Conservation (phyloP, 441 rosid genomes). For the Dalechampia spathulata region DNA sequence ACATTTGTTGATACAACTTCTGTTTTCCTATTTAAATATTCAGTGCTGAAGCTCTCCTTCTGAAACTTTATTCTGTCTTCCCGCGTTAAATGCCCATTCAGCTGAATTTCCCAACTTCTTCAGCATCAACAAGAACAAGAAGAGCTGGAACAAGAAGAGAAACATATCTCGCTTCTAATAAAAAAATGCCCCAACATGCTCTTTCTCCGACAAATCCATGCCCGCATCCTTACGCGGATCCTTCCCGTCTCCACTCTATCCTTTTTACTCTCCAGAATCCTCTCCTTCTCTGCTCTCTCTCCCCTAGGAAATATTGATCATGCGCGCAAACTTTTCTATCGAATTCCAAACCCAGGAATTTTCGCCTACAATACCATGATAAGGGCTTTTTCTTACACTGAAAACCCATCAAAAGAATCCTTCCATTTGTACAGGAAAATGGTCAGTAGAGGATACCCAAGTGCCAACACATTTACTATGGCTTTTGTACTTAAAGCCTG, state of each 20-base stretch:
- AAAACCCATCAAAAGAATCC: constrained; percentile 16
- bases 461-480: constrained; percentile 14
- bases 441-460: constrained; percentile 13
- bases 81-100: background rate
- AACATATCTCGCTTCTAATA: constrained; percentile 4
- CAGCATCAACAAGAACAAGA: background rate
- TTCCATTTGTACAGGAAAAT: constrained; percentile 3
- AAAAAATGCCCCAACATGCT: constrained; percentile 14
- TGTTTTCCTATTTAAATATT: no score
- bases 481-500: constrained; percentile 19
- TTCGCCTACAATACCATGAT: constrained; percentile 15
- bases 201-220: constrained; percentile 20
- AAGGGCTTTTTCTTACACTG: constrained; percentile 6
- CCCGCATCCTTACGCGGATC: constrained; percentile 8
- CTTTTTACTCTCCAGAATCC: constrained; percentile 20
- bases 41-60: no score
- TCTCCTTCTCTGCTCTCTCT: constrained; percentile 18
- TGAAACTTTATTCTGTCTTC: background rate
- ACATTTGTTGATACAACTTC: no score
- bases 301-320: constrained; percentile 13
- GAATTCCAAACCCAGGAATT: constrained; percentile 12
- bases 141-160: constrained; percentile 16
- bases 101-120: background rate
- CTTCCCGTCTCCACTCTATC: constrained; percentile 3
- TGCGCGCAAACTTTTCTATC: constrained; percentile 14